Evolutionary conservation across 1,139 yeast genomes (phyloP), one percentile per base, ranked within the genome.

Genomic region (Diutina neorugosa): DNA sequence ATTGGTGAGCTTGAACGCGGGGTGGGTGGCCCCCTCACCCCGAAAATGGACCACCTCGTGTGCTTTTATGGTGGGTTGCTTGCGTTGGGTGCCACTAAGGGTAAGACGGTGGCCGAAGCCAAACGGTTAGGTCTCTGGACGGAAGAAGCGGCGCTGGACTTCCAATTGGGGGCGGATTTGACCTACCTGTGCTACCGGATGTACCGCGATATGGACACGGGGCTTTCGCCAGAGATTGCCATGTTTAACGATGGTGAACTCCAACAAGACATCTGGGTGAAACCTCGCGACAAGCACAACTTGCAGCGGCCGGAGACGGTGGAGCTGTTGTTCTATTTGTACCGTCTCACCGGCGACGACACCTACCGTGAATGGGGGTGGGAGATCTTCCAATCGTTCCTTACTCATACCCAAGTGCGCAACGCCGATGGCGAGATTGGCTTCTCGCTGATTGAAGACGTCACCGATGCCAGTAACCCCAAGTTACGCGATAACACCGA

Each of bases 251-350:
- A 67, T 53, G 59, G 61, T 8, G 62, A 62, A 11, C 61, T 65
- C 16, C 57, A 65, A 2, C 55, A 59, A 16, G 96, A 87, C 63
- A 87, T 89, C 65, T 65, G 61, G 58, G 84, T 89, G 61, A 86
- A 87, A 63, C 82, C 81, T 5, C 66, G 70, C 27, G 97, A 91
- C 64, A 78, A 76, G 54, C 96, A 90, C 65, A 89, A 89, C 65
- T 70, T 90, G 58, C 97, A 90, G 69, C 79, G 97, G 59, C 97
- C 98, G 1, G 98, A 91, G 65, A 88, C 97, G 0, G 96, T 90
- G 3, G 98, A 91, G 67, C 85, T 96, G 1, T 73, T 91, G 52
- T 90, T 86, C 73, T 77, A 86, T 60, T 69, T 91, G 58, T 91
- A 84, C 71, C 79, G 94, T 60, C 72, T 90, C 59, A 88, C 96